phyloP scores from a whole-genome alignment of 2,329 filamentous ascomycete species.

The Dothiorella sarmentorum region DNA sequence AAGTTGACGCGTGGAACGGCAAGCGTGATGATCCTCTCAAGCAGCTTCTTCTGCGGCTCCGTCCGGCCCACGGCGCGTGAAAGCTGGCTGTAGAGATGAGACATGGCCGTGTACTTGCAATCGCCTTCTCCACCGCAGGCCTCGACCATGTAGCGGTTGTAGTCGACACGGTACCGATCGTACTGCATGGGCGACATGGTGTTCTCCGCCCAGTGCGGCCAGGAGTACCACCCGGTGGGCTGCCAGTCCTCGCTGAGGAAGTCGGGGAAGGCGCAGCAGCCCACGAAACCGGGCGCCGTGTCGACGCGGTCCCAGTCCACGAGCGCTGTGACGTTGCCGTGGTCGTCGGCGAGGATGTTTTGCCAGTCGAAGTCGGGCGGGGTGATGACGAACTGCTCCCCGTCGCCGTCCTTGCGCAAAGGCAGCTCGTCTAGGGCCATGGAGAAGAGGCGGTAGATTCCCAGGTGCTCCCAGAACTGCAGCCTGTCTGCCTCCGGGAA shows the following conservation, averaged over 20 bases:
- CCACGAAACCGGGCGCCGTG: conserved; percentile 3
- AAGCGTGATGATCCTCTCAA: neutral
- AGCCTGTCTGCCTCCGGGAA: neutral
- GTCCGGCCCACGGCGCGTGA: neutral
- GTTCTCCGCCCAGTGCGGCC: neutral
- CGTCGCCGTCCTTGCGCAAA: neutral
- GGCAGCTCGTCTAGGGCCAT: conserved; percentile 13
- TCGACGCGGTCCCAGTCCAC: conserved; percentile 18
- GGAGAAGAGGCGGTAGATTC: conserved; percentile 1
- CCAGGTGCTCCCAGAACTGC: neutral
- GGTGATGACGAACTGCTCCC: neutral
- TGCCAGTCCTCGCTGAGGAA: conserved; percentile 9
- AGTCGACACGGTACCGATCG: conserved; percentile 12
- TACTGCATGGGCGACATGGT: neutral
- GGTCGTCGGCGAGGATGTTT: conserved; percentile 15
- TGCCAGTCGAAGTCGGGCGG: conserved; percentile 18
- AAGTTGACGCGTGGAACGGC: neutral
- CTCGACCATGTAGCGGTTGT: conserved; percentile 12
- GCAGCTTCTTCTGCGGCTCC: neutral
- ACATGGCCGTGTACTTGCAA: neutral
- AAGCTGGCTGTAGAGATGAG: neutral
- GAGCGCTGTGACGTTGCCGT: conserved; percentile 16
- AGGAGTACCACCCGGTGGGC: neutral
- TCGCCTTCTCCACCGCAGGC: conserved; percentile 1
- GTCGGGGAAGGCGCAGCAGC: neutral